phyloP scores from a whole-genome alignment of 352 stramenopile genomes.

The Phytophthora cryptogea region DNA sequence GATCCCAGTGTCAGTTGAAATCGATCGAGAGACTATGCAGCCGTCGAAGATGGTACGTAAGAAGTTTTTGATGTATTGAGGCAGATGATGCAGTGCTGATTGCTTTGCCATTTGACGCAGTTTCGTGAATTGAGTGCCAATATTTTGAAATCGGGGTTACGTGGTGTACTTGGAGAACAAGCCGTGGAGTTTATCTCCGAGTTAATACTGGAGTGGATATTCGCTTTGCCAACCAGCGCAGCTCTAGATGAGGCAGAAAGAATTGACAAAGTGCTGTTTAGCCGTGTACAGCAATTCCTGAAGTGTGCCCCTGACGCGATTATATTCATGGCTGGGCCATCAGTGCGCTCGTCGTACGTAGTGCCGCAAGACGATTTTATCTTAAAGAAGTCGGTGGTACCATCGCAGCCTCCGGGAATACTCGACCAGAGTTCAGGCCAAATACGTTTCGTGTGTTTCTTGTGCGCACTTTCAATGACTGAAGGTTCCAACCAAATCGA shows the following conservation, averaged over 20 bases:
- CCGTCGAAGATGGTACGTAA: constrained; percentile 25
- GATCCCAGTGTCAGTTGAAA: constrained; percentile 16
- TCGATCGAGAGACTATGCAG: constrained; percentile 19
- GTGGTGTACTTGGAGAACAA: constrained; percentile 39
- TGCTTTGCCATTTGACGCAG: constrained; percentile 21
- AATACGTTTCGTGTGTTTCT: constrained; percentile 53
- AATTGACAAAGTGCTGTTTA: constrained; percentile 24
- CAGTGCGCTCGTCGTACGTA: constrained; percentile 41
- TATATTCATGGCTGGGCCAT: constrained; percentile 39
- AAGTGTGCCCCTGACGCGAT: constrained; percentile 39
- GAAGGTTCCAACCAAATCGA: constrained; percentile 46
- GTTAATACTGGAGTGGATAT: constrained; percentile 64
- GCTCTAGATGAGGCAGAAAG: not conserved
- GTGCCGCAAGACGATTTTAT: constrained; percentile 53
- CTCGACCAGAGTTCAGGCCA: constrained; percentile 7
- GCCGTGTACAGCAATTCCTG: constrained; percentile 39
- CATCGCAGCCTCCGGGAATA: constrained; percentile 43
- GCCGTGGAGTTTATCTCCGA: constrained; percentile 33
- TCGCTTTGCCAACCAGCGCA: constrained; percentile 11
- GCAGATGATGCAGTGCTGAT: constrained; percentile 1
- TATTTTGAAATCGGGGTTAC: constrained; percentile 47
- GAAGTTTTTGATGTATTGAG: not conserved
- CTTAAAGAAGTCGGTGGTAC: constrained; percentile 53
- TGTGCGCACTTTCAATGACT: constrained; percentile 35
- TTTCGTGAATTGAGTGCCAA: constrained; percentile 25